These are phyloP conservation scores for Cryptosporidium meleagridis DNA, from an alignment of 169 alveolate species.

Conservation along the genomic window DNA sequence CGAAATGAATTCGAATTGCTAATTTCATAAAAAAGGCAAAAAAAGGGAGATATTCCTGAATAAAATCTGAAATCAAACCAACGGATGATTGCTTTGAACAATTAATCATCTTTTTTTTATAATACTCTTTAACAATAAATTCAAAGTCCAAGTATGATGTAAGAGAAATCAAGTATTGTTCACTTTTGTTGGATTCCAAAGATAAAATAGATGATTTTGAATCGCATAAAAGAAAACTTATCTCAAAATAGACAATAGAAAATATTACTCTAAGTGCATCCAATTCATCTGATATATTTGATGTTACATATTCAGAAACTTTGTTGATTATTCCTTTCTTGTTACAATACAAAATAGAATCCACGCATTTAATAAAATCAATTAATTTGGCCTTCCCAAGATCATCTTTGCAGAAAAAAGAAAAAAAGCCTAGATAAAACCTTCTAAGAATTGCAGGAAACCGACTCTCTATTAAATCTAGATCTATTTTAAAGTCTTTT, in stretches of 20 bases:
- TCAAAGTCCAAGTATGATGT: conserved; percentile 8
- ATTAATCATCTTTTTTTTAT: not conserved
- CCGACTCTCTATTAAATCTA: not conserved
- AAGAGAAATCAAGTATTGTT: not conserved
- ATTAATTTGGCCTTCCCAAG: conserved; percentile 6
- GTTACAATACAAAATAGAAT: conserved; percentile 34
- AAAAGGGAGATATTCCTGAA: conserved; percentile 27
- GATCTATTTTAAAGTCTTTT: not conserved
- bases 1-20: conserved; percentile 45
- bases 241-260: conserved; percentile 25
- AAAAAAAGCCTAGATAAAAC: conserved; percentile 26
- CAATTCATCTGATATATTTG: not conserved
- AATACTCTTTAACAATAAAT: conserved; percentile 17
- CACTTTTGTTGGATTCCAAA: not conserved
- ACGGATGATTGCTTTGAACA: not conserved
- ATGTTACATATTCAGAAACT: not conserved
- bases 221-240: conserved; percentile 33
- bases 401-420: conserved; percentile 14
- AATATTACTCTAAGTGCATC: conserved; percentile 21
- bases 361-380: conserved; percentile 1
- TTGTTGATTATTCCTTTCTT: conserved; percentile 25
- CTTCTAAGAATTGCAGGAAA: conserved; percentile 15
- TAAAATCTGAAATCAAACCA: conserved; percentile 18
- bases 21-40: conserved; percentile 20
- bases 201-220: not conserved